A percentile compares a stretch with the other conserved stretches of the same genome.
These are phyloP conservation scores for Colletotrichum endophyticum DNA, from an alignment of 2,329 filamentous ascomycete species.

Conservation along the genomic window DNA sequence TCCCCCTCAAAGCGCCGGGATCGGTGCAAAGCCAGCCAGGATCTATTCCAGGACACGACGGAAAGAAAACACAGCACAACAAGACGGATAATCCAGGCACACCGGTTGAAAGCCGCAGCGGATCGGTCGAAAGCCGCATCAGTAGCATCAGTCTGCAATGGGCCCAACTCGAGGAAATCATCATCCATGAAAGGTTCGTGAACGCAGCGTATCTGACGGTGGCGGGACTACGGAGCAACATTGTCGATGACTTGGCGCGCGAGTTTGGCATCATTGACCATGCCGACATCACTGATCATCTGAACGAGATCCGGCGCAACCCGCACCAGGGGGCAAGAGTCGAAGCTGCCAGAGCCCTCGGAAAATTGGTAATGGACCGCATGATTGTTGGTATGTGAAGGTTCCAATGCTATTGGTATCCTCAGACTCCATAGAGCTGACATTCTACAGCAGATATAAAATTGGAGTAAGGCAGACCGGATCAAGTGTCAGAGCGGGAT, in stretches of 20 bases:
- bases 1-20: rapidly evolving
- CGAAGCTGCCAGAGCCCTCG: rapidly evolving
- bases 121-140: not conserved
- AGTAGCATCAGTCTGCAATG: not conserved
- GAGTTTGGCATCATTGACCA: not conserved
- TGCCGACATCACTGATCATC: not conserved
- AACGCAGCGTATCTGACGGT: rapidly evolving
- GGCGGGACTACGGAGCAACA: rapidly evolving
- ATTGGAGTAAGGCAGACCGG: not conserved
- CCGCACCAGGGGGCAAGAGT: not conserved
- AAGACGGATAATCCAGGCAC: not conserved
- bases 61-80: rapidly evolving
- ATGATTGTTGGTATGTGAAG: not conserved
- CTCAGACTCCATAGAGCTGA: rapidly evolving
- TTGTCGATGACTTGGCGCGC: rapidly evolving
- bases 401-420: rapidly evolving
- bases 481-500: not conserved
- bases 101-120: rapidly evolving
- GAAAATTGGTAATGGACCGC: rapidly evolving
- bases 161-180: not conserved
- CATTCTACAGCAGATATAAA: not conserved
- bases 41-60: rapidly evolving
- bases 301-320: not conserved
- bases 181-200: not conserved
- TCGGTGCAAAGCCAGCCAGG: not conserved